Evolutionary conservation across 257 asterid species (phyloP).

Genomic region (Gynochthodes officinalis): DNA sequence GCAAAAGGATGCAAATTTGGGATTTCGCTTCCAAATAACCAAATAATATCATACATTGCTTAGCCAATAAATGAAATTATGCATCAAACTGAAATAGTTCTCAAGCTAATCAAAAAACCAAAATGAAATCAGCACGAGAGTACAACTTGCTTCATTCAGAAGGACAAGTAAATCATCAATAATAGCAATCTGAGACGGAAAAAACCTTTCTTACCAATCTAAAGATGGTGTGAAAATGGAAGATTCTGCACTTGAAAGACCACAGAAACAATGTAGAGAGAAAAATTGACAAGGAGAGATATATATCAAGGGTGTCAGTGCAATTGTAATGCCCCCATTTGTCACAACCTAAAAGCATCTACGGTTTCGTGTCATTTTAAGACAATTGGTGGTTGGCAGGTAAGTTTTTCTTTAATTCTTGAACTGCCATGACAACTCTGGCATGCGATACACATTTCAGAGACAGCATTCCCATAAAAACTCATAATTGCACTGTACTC

Average conservation of each 20-base stretch:
- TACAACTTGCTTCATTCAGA: background rate
- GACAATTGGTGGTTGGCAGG: background rate
- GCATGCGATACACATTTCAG: constrained; percentile 5
- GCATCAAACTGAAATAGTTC: background rate
- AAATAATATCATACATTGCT: background rate
- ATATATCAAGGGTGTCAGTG: constrained; percentile 3
- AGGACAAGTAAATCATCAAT: background rate
- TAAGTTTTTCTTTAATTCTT: background rate
- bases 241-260: background rate
- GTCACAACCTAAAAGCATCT: constrained; percentile 6
- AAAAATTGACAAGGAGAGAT: background rate
- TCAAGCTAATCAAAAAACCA: background rate
- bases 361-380: background rate
- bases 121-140: background rate
- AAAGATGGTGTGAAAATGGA: background rate
- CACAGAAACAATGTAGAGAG: no score
- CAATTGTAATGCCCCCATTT: constrained; percentile 5
- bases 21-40: background rate
- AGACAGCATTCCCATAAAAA: background rate
- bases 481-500: background rate
- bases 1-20: background rate
- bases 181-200: constrained; percentile 8
- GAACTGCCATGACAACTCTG: constrained; percentile 2
- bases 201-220: constrained; percentile 7
- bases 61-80: background rate